Evolutionary conservation across 306 rosid species (phyloP), one percentile per base, ranked within the genome.

Genomic region (Dicorynia guianensis): DNA sequence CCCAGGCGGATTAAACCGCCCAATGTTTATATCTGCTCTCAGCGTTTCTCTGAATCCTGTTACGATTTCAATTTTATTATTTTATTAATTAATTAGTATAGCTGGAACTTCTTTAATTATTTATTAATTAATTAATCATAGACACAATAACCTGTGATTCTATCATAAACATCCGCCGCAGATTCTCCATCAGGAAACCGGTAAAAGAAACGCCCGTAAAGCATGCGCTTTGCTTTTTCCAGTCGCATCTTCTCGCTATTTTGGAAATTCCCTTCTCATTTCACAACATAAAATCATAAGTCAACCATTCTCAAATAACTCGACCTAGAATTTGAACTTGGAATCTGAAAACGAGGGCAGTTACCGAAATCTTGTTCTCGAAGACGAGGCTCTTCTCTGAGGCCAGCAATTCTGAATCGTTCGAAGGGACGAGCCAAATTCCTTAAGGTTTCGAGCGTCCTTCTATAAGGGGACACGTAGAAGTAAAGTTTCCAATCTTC

Each of bases 161-260:
- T 90, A 15, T 94, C 98, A 42, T 94, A 94, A 58, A 94, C 98
- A 84, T 94, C 98, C 10, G 97, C 97, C 1, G 98, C 97, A 1
- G 97, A 94, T 83, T 94, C 97, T 19, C 97, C 98, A 47, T 94
- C 56, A 0, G 98, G 96, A 80, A 94, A 94, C 38, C 98, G 87
- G 52, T 87, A 94, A 80, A 94, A 94, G 91, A 94, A 94, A 12
- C 97, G 88, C n/a, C 98, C 98, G 65, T 91, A 94, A 35, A 67
- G 86, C 75, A 72, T 34, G 11, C 98, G 87, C 13, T 76, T 53
- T 2, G 67, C 83, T 48, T 91, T 91, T 69, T 88, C 88, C 33
- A 58, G 63, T 82, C 84, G 57, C 98, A 94, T 94, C 69, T 47
- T 85, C 85, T 94, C 97, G 81, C 93, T 88, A 33, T 91, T 87